These are phyloP conservation scores for Bombardia bombarda DNA, from an alignment of 495 filamentous ascomycete genomes.

Conservation along the genomic window DNA sequence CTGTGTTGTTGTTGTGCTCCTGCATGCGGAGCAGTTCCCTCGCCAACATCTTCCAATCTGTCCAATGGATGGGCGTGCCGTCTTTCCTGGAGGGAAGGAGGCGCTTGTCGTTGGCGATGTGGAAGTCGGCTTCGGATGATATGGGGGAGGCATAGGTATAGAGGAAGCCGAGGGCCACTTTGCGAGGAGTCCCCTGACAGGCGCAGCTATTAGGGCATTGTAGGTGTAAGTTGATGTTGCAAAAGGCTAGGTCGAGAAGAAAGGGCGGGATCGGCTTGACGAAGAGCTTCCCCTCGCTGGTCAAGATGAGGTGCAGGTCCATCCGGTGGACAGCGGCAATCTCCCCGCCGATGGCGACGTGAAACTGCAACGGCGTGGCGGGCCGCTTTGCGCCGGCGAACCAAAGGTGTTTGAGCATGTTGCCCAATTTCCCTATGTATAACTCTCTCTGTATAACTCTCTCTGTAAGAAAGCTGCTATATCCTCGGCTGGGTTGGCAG, in stretches of 20 bases:
- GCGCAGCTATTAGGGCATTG: constrained; percentile 3
- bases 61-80: constrained; percentile 1
- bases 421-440: constrained; percentile 4
- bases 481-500: constrained; percentile 6
- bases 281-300: constrained; percentile 6
- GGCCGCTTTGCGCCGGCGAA: constrained; percentile 9
- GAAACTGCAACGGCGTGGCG: constrained; percentile 4
- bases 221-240: constrained; percentile 5
- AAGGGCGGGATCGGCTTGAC: constrained; percentile 11
- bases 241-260: constrained; percentile 5
- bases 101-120: constrained; percentile 23
- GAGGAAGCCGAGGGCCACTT: constrained; percentile 27
- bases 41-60: constrained; percentile 2
- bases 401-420: constrained; percentile 11
- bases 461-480: constrained; percentile 5
- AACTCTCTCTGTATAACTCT: constrained; percentile 7
- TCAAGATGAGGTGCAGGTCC: constrained; percentile 13
- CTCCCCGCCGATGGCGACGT: constrained; percentile 5
- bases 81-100: constrained; percentile 18
- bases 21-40: constrained; percentile 3
- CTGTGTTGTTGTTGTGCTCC: not conserved
- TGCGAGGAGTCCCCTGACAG: constrained; percentile 1
- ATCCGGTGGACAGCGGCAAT: constrained; percentile 8
- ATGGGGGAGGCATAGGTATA: constrained; percentile 29
- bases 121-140: constrained; percentile 27